Evolutionary conservation across 1,139 yeast species (phyloP), one percentile per base, ranked within the genome.

Genomic region (Candida sp.): DNA sequence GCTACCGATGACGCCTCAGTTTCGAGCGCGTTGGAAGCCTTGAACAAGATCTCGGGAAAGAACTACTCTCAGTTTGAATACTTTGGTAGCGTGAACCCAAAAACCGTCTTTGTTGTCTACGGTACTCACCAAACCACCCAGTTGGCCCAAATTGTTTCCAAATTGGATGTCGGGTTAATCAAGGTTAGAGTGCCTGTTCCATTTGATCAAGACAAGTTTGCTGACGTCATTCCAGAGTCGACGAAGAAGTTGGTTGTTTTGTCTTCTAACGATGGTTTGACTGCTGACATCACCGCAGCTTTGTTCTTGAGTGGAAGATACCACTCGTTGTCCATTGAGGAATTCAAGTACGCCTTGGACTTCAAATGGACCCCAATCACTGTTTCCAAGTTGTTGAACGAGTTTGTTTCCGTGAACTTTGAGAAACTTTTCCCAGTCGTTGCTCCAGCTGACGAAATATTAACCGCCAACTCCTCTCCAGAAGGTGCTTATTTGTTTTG

Each of bases 101-200:
- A 82, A 44, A 82, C 87, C 32, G 90, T 93, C 12, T 84, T 90
- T 65, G 94, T 92, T 31, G 78, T 86, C 38, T 86, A 88, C 62
- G 97, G 97, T 30, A 78, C 96, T 23, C 73, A 83, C 44, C 94
- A 87, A 63, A 71, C 87, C 17, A 76, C 82, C 46, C 72, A 84
- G 55, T 78, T 90, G 41, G 61, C 80, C 42, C 69, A 73, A 43
- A 75, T 81, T 34, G 72, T 86, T 48, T 57, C 63, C 34, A 68
- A 68, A 33, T 65, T 76, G 27, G 58, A 63, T 17, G 66, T 68
- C 44, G 98, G 96, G 54, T 80, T 87, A 48, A 69, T 93, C 52
- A 80, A 86, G 54, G 84, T 88, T 49, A 83, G 97, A 68, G 83
- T 90, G 48, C 96, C 96, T 52, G 73, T 88, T 50, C 94, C 96